Percentiles rank a stretch among this genome's conserved stretches.
Evolutionary conservation across 306 rosid species (phyloP).

Genomic region (Pterocarpus santalinus): DNA sequence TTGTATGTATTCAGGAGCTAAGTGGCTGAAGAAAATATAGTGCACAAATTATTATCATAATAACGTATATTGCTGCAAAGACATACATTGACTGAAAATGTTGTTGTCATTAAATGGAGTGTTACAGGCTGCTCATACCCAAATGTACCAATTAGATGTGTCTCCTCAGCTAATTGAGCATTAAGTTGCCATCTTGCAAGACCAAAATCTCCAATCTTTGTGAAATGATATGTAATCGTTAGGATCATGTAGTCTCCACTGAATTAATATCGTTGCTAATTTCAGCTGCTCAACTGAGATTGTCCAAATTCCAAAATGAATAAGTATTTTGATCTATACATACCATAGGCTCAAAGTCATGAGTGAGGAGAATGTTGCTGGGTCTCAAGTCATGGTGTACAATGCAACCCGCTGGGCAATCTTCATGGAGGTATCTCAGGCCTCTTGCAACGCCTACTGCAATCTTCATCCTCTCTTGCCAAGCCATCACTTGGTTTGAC

Average conservation of each 20-base stretch:
- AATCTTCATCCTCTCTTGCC: conserved; percentile 37
- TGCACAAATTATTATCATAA: neutral
- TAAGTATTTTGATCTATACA: neutral
- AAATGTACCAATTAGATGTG: conserved; percentile 18
- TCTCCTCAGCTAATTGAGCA: conserved; percentile 19
- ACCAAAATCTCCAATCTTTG: conserved; percentile 45
- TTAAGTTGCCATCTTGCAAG: conserved; percentile 45
- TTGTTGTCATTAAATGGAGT: neutral
- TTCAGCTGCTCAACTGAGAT: neutral
- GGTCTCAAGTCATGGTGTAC: conserved; percentile 43
- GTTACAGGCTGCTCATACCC: conserved; percentile 23
- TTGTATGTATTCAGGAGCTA: conserved; percentile 45
- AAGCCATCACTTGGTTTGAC: conserved; percentile 19
- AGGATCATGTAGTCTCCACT: neutral
- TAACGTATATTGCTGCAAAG: neutral
- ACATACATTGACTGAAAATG: neutral
- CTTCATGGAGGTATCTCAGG: conserved; percentile 49
- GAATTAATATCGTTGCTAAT: neutral
- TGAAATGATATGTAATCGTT: neutral
- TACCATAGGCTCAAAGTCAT: conserved; percentile 48
- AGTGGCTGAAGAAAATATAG: conserved; percentile 30
- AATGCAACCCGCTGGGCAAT: conserved; percentile 47
- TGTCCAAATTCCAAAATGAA: neutral
- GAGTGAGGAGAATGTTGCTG: conserved; percentile 39
- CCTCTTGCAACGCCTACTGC: conserved; percentile 47